These are phyloP conservation scores for Sisymbrium altissimum DNA, from an alignment of 345 rosid genomes.

Conservation along the genomic window DNA sequence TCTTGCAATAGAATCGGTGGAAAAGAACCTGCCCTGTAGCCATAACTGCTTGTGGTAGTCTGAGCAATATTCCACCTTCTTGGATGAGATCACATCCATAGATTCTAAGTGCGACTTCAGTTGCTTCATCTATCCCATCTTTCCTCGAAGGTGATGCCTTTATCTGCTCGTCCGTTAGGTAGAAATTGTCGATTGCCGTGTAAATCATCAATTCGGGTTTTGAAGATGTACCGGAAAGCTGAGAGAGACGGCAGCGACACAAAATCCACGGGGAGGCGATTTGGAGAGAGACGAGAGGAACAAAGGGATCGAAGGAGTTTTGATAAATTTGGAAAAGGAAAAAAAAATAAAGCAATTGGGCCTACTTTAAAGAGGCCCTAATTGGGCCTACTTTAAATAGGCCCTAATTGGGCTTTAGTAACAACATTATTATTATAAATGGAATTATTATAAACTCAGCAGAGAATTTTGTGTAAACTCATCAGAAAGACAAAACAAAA, in stretches of 20 bases:
- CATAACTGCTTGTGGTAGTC: slow-evolving; percentile 91
- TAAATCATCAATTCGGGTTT: slow-evolving; percentile 58
- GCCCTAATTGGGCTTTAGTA: no score
- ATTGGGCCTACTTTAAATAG: no score
- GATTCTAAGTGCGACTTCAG: slow-evolving; percentile 71
- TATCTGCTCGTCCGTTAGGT: slow-evolving; percentile 71
- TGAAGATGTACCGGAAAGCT: neutral
- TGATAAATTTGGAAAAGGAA: neutral
- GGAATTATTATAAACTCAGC: no score
- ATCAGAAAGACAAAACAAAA: no score
- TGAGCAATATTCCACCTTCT: slow-evolving; percentile 84
- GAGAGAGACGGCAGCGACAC: neutral
- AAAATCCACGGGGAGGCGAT: neutral
- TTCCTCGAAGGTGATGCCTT: slow-evolving; percentile 72
- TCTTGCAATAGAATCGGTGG: slow-evolving; percentile 93
- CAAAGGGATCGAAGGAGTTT: neutral
- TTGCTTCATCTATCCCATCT: slow-evolving; percentile 82
- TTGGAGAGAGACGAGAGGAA: neutral
- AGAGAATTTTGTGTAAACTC: neutral
- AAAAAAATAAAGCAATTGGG: neutral
- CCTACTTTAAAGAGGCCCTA: neutral
- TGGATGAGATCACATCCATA: slow-evolving; percentile 96
- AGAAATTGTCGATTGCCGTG: slow-evolving; percentile 90
- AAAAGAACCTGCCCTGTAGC: slow-evolving; percentile 97
- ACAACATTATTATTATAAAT: no score